A percentile compares a stretch with the other conserved stretches of the same genome.
phyloP scores from a whole-genome alignment of 2,329 filamentous ascomycete genomes.

The Trichoderma koningiopsis region DNA sequence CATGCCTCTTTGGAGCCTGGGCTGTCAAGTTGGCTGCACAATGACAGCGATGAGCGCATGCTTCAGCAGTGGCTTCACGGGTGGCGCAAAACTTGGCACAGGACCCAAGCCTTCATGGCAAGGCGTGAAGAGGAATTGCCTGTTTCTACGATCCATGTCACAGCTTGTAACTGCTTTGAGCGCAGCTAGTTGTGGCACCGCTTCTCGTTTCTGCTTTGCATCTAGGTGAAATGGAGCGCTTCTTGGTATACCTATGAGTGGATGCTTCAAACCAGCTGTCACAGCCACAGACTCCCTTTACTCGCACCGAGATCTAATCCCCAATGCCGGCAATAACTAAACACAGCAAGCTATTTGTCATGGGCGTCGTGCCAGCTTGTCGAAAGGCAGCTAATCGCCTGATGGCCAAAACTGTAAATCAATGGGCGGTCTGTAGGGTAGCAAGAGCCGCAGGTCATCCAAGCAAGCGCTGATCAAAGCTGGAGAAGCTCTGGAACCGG shows the following conservation, averaged over 20 bases:
- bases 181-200: neutral
- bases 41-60: neutral
- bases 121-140: neutral
- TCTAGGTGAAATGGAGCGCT: neutral
- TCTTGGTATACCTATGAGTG: neutral
- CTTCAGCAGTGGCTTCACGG: neutral
- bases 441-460: too few species aligned
- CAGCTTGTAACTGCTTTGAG: neutral
- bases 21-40: neutral
- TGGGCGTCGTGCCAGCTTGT: neutral
- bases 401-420: constrained; percentile 6
- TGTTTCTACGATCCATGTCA: neutral
- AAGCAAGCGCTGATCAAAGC: neutral
- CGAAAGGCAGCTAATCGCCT: neutral
- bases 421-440: neutral
- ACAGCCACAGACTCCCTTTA: too few species aligned
- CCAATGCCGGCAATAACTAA: neutral
- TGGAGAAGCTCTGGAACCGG: neutral
- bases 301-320: neutral
- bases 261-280: neutral
- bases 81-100: constrained; percentile 12
- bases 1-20: neutral
- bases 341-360: neutral
- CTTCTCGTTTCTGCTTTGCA: neutral
- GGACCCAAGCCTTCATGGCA: neutral